phyloP scores from a whole-genome alignment of 1,139 yeast genomes.

The Dujonia santamariae region DNA sequence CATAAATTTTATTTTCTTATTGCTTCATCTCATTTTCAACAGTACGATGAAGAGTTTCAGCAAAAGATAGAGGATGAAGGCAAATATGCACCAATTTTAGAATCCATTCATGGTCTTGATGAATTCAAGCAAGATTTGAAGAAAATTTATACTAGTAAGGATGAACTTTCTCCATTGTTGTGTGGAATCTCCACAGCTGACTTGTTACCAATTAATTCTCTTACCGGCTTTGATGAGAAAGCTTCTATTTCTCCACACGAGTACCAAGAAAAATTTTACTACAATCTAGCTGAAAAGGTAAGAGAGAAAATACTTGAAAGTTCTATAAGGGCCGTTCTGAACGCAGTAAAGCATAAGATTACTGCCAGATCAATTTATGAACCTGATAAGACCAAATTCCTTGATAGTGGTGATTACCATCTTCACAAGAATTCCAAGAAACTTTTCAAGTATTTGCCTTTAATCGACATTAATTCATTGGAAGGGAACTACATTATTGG shows the following conservation, averaged over 20 bases:
- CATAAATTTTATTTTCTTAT: conserved; percentile 78
- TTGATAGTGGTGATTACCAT: conserved; percentile 29
- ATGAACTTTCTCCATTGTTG: conserved; percentile 22
- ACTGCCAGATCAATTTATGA: conserved; percentile 20
- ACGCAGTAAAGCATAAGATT: conserved; percentile 24
- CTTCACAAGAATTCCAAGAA: conserved; percentile 37
- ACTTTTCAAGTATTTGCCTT: conserved; percentile 31
- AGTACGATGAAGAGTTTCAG: conserved; percentile 44
- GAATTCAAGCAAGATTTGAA: conserved; percentile 6
- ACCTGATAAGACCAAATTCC: conserved; percentile 10
- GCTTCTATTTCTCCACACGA: conserved; percentile 10
- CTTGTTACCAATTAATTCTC: conserved; percentile 11
- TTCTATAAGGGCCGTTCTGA: conserved; percentile 35
- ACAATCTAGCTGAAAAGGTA: conserved; percentile 60
- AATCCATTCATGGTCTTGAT: not conserved
- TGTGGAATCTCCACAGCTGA: conserved; percentile 16
- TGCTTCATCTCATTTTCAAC: conserved; percentile 77
- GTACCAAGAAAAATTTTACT: conserved; percentile 38
- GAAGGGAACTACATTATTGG: conserved; percentile 17
- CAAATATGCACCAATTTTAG: conserved; percentile 1
- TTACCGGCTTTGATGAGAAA: conserved; percentile 10
- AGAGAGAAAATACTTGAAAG: conserved; percentile 52
- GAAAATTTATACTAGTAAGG: conserved; percentile 9
- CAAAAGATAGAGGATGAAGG: conserved; percentile 18
- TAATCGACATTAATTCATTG: conserved; percentile 15